A percentile compares a stretch with the other conserved stretches of the same genome.
Conservation (phyloP, 352 stramenopile genomes). For the Saprolegnia diclina region DNA sequence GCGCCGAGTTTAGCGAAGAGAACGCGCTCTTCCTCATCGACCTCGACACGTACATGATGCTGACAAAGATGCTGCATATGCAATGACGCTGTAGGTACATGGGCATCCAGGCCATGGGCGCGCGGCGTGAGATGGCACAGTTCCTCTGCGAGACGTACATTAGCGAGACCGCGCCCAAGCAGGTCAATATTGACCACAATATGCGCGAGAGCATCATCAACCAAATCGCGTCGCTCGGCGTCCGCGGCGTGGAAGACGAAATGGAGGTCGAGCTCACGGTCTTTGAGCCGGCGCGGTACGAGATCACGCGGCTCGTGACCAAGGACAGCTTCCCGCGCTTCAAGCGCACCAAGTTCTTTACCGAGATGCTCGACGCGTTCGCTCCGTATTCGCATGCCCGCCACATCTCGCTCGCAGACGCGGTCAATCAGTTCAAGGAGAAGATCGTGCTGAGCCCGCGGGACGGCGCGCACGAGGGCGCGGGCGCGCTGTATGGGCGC, state of each 20-base stretch:
- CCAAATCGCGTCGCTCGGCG: slow-evolving; percentile 17
- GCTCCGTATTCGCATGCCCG: slow-evolving; percentile 15
- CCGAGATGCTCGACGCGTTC: slow-evolving; percentile 54
- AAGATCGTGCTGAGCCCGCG: slow-evolving; percentile 25
- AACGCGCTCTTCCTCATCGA: slow-evolving; percentile 73
- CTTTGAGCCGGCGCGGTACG: slow-evolving; percentile 53
- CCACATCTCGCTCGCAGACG: slow-evolving; percentile 13
- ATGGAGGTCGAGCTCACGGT: slow-evolving; percentile 32
- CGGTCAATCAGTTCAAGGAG: slow-evolving; percentile 23
- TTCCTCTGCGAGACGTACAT: slow-evolving; percentile 59
- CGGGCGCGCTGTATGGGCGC: neutral
- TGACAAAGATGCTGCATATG: neutral
- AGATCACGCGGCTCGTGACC: slow-evolving; percentile 78
- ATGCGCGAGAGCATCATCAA: slow-evolving; percentile 51
- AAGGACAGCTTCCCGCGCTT: slow-evolving; percentile 78
- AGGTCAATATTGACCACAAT: slow-evolving; percentile 60
- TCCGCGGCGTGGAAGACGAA: neutral
- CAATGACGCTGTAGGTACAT: neutral
- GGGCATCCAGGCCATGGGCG: neutral
- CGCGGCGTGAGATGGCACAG: neutral
- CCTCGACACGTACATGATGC: slow-evolving; percentile 41
- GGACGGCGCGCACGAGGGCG: slow-evolving; percentile 4
- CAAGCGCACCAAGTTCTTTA: slow-evolving; percentile 66
- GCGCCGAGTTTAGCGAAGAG: slow-evolving; percentile 70
- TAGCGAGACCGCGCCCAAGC: slow-evolving; percentile 44